Conservation (phyloP, 1,284 basidiomycete genomes). For the Rhodotorula sp. region DNA sequence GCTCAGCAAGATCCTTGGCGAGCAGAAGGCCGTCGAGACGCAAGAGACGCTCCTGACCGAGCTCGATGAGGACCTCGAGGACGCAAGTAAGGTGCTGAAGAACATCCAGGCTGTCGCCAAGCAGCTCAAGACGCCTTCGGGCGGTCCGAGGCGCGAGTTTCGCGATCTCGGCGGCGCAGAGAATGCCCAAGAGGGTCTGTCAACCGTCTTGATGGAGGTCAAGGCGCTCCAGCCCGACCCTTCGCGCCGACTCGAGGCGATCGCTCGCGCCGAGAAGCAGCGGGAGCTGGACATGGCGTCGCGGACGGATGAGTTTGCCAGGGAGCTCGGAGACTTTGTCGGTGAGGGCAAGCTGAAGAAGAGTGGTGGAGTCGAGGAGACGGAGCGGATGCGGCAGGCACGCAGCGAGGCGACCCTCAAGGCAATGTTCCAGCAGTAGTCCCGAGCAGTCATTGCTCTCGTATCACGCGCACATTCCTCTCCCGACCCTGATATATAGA, state of each 20-base stretch:
- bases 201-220: conserved; percentile 81
- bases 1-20: conserved; percentile 92
- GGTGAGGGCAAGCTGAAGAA: conserved; percentile 78
- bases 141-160: neutral
- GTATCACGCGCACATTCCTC: too few relatives aligned
- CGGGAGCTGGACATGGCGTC: conserved; percentile 70
- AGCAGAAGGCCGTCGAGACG: conserved; percentile 89
- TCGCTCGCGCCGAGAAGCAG: conserved; percentile 76
- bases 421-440: conserved; percentile 65
- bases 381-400: conserved; percentile 76
- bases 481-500: too few relatives aligned
- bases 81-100: conserved; percentile 75
- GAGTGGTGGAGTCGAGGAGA: conserved; percentile 91
- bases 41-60: conserved; percentile 88
- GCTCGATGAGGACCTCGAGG: conserved; percentile 86
- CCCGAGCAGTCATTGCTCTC: too few relatives aligned
- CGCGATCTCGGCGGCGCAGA: conserved; percentile 25
- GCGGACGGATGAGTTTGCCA: conserved; percentile 72
- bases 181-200: conserved; percentile 50
- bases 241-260: conserved; percentile 73
- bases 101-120: conserved; percentile 83
- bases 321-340: conserved; percentile 79
- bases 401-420: conserved; percentile 78
- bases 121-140: conserved; percentile 13
- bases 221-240: conserved; percentile 77